Evolutionary conservation across 441 rosid species (phyloP), one percentile per base, ranked within the genome.

Genomic region (Populus trichocarpa): DNA sequence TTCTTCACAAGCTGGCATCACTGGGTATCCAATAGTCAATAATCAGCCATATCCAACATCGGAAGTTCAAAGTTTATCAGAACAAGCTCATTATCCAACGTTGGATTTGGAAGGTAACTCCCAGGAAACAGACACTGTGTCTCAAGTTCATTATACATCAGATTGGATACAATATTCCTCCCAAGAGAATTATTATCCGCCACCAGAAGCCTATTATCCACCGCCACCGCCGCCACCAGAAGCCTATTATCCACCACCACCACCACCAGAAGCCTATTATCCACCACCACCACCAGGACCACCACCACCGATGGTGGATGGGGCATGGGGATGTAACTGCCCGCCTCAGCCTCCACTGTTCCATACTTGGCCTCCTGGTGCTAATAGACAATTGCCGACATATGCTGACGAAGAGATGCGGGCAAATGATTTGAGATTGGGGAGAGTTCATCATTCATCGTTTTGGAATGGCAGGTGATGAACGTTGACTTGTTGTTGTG

Each of bases 401-500:
- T 78, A n/a, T 36, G 80, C 26, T 9, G 57, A 63, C n/a, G 78
- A 69, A 33, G 83, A 77, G 73, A 69, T 33, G 36, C 36, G 36
- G 83, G 73, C 78, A 23, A 76, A 70, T 14, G 83, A 80, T 28
- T 73, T 69, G 30, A 57, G 30, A 16, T 78, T 35, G 18, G 36
- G 23, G 22, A 22, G 73, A 53, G 71, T 36, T 70, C 38, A 7
- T 73, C 76, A 42, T 71, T 76, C 79, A 53, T 67, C 81, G 61
- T 74, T 73, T 38, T 75, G 87, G 83, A 82, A 71, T 73, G 82
- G 86, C 67, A 84, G 89, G 86, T 84, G 81, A 84, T 67, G 36
- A 23, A 14, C 20, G 18, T 46, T 46, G 57, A 46, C 16, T 46
- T 14, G 57, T 46, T 46, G 57, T 14, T 13, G 20, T 14, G 57